Evolutionary conservation across 139 green algal species (phyloP).

Genomic region (Volvox reticuliferus): DNA sequence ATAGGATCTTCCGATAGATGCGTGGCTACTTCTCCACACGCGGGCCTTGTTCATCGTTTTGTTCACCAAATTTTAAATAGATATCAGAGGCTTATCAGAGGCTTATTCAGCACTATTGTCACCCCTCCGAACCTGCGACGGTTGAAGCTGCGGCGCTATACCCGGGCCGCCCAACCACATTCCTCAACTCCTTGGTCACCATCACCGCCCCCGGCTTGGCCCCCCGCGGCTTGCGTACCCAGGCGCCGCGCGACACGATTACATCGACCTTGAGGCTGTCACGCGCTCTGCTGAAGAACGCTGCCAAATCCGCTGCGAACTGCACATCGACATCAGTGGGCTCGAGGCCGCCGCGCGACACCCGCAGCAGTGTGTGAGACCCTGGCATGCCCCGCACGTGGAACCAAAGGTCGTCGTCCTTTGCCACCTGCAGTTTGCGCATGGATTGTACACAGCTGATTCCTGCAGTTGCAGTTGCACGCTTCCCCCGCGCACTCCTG

Average conservation of each 20-base stretch:
- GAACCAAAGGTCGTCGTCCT: conserved; percentile 87
- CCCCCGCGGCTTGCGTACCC: conserved; percentile 85
- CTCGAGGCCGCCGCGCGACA: neutral
- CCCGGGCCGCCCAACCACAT: conserved; percentile 68
- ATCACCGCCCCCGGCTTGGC: conserved; percentile 82
- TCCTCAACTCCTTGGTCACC: conserved; percentile 74
- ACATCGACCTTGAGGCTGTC: conserved; percentile 71
- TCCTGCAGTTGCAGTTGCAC: too few relatives aligned
- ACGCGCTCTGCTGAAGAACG: conserved; percentile 74
- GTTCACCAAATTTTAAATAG: too few relatives aligned
- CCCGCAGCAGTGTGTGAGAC: conserved; percentile 61
- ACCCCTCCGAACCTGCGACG: too few relatives aligned
- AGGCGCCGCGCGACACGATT: conserved; percentile 59
- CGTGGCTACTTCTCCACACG: too few relatives aligned
- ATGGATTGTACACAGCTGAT: too few relatives aligned
- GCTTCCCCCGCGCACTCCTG: too few relatives aligned
- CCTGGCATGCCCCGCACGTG: conserved; percentile 85
- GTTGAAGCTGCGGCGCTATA: conserved; percentile 44
- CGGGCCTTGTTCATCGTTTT: too few relatives aligned
- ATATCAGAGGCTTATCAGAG: too few relatives aligned
- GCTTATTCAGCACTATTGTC: too few relatives aligned
- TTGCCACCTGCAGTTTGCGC: conserved; percentile 58
- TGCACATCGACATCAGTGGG: conserved; percentile 66
- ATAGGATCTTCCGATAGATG: too few relatives aligned
- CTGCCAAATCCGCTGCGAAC: conserved; percentile 82